Conservation (phyloP, 805 yeast genomes). For the Candida pseudoglaebosa region DNA sequence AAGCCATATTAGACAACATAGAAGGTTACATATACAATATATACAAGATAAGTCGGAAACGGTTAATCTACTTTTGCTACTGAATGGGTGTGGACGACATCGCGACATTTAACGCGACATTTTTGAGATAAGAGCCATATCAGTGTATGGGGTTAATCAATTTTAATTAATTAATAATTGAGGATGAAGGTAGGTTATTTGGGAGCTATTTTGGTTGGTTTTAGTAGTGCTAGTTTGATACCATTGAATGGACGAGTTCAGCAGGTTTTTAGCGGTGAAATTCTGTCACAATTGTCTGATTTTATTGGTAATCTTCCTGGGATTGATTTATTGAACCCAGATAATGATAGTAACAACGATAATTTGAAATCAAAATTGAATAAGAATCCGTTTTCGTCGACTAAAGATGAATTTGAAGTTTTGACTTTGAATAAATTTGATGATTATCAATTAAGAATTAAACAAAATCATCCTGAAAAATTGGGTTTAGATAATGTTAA, state of each 20-base stretch:
- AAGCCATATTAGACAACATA: too few relatives aligned
- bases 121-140: not conserved
- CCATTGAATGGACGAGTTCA: not conserved
- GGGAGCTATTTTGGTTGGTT: not conserved
- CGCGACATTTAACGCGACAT: not conserved
- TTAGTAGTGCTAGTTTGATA: not conserved
- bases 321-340: not conserved
- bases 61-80: too few relatives aligned
- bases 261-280: not conserved
- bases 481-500: conserved; percentile 35
- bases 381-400: not conserved
- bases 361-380: not conserved
- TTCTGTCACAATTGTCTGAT: not conserved
- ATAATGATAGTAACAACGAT: not conserved
- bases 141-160: not conserved
- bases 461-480: conserved; percentile 29
- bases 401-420: conserved; percentile 13
- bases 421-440: conserved; percentile 18
- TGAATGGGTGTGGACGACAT: too few relatives aligned
- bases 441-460: conserved; percentile 27
- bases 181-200: not conserved
- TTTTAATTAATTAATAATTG: too few relatives aligned
- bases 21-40: too few relatives aligned
- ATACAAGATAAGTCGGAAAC: too few relatives aligned
- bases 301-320: not conserved